A percentile compares a stretch with the other conserved stretches of the same genome.
Conservation (phyloP, 768 basidiomycete species). For the Thelephora aurantiotincta region DNA sequence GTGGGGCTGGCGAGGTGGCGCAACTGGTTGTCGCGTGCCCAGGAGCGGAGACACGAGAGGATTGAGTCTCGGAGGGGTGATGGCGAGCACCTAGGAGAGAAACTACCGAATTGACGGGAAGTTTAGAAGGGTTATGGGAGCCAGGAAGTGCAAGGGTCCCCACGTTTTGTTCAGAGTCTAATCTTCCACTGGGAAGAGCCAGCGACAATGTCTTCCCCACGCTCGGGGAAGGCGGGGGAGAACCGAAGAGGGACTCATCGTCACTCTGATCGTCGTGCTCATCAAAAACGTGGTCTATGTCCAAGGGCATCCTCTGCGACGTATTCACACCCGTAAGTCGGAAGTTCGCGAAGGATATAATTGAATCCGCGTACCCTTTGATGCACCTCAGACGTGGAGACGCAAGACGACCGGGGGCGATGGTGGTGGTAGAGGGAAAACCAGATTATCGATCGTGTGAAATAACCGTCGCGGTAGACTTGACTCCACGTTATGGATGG, state of each 20-base stretch:
- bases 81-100: slow-evolving; percentile 30
- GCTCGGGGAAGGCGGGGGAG: slow-evolving; percentile 53
- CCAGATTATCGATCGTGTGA: too few relatives aligned
- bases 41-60: background rate
- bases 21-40: slow-evolving; percentile 12
- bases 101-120: slow-evolving; percentile 69
- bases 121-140: slow-evolving; percentile 83
- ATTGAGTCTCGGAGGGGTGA: slow-evolving; percentile 11
- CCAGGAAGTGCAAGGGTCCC: slow-evolving; percentile 98
- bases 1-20: background rate
- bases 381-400: too few relatives aligned
- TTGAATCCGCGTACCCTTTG: too few relatives aligned
- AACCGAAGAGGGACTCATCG: slow-evolving; percentile 67
- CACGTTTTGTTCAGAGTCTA: slow-evolving; percentile 65
- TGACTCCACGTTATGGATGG: slow-evolving; percentile 35
- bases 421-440: too few relatives aligned
- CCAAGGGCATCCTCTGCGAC: too few relatives aligned
- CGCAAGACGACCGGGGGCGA: too few relatives aligned
- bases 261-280: slow-evolving; percentile 26
- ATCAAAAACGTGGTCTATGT: background rate
- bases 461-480: background rate
- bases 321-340: too few relatives aligned
- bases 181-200: slow-evolving; percentile 36
- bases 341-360: too few relatives aligned
- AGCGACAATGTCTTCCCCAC: slow-evolving; percentile 38